phyloP scores from a whole-genome alignment of 352 stramenopile genomes.

The Pythium brassicae region DNA sequence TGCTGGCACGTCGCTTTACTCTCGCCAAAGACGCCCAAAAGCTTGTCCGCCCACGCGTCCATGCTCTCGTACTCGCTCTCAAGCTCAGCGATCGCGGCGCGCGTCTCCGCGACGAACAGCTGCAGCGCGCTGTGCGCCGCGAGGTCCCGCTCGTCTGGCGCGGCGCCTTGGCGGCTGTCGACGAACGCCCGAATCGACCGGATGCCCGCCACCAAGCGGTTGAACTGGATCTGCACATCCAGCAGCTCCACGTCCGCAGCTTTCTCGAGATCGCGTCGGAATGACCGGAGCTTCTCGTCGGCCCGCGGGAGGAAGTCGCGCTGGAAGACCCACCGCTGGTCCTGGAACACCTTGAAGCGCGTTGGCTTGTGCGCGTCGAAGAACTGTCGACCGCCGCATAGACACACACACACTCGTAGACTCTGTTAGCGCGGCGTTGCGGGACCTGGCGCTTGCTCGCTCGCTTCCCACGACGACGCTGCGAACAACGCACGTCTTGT shows the following conservation, averaged over 20 bases:
- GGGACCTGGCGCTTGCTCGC: too few relatives aligned
- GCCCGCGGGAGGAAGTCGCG: conserved; percentile 27
- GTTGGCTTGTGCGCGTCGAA: conserved; percentile 31
- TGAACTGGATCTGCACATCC: conserved; percentile 63
- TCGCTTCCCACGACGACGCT: not conserved
- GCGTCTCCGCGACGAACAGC: conserved; percentile 41
- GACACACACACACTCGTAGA: too few relatives aligned
- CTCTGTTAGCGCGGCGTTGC: too few relatives aligned
- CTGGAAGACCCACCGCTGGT: conserved; percentile 27
- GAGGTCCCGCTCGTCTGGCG: conserved; percentile 24
- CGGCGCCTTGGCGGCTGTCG: conserved; percentile 11
- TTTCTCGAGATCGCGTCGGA: conserved; percentile 49
- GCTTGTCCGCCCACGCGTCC: conserved; percentile 54
- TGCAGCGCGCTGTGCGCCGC: conserved; percentile 43
- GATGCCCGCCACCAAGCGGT: conserved; percentile 42
- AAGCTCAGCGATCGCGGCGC: conserved; percentile 30
- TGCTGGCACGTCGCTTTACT: conserved; percentile 63
- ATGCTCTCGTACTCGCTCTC: conserved; percentile 64
- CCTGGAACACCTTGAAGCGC: conserved; percentile 32
- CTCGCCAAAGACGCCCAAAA: conserved; percentile 60
- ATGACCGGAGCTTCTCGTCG: conserved; percentile 56
- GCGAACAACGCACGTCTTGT: conserved; percentile 24
- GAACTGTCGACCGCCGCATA: conserved; percentile 23
- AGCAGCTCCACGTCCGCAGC: conserved; percentile 47
- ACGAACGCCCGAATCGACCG: conserved; percentile 45